These are phyloP conservation scores for Xeromyces bisporus DNA, from an alignment of 495 filamentous ascomycete species.

Conservation along the genomic window DNA sequence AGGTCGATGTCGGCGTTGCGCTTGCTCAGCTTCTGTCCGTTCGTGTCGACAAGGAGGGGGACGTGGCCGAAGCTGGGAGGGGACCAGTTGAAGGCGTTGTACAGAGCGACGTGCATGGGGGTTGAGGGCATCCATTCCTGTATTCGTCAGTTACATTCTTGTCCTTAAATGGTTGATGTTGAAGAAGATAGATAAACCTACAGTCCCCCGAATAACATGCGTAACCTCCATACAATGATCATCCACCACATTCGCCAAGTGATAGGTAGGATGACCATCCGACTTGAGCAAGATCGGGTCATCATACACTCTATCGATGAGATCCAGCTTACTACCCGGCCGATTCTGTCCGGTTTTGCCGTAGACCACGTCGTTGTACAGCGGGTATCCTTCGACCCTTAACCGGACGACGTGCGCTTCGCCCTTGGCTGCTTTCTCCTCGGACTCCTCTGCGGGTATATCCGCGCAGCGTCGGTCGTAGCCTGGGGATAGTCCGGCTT, in stretches of 20 bases:
- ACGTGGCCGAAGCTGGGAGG: slow-evolving; percentile 77
- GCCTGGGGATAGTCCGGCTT: slow-evolving; percentile 42
- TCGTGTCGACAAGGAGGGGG: slow-evolving; percentile 59
- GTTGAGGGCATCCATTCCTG: slow-evolving; percentile 91
- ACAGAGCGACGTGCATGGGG: slow-evolving; percentile 72
- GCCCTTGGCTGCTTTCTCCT: slow-evolving; percentile 44
- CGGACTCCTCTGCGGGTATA: slow-evolving; percentile 49
- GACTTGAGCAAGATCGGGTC: slow-evolving; percentile 78
- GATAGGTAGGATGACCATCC: slow-evolving; percentile 87
- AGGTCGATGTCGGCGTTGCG: slow-evolving; percentile 58
- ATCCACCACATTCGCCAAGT: slow-evolving; percentile 92
- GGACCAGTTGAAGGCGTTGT: slow-evolving; percentile 79
- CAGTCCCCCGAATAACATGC: slow-evolving; percentile 78
- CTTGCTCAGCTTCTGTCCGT: slow-evolving; percentile 79
- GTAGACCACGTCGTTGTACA: slow-evolving; percentile 63
- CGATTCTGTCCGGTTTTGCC: slow-evolving; percentile 37
- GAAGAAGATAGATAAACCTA: slow-evolving; percentile 26
- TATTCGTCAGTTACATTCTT: too few species aligned
- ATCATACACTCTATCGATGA: slow-evolving; percentile 37
- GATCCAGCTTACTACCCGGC: slow-evolving; percentile 25
- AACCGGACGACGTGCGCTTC: slow-evolving; percentile 69
- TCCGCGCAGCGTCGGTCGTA: slow-evolving; percentile 65
- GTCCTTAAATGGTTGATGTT: too few species aligned
- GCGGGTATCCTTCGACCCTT: slow-evolving; percentile 39
- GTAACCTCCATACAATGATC: slow-evolving; percentile 91